Base-by-base conservation (phyloP, 176 grass and related monocot species). In the Oropetium thomaeum region DNA sequence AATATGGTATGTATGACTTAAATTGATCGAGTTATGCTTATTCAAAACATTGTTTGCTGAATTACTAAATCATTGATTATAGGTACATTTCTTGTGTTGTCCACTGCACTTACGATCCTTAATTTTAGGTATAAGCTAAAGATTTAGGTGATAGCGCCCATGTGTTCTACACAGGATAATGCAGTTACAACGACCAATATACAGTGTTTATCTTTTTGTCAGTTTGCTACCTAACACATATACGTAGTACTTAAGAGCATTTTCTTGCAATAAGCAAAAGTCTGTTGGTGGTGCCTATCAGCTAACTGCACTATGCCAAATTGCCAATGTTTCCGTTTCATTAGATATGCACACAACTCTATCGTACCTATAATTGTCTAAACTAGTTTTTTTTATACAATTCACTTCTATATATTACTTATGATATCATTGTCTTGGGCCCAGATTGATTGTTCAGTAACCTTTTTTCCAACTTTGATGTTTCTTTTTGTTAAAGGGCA, bases 241-340 rank as follows among this genome's bases (percentile, higher is more conserved):
- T 10, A 29, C 16, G 13, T 23, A 13, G 3, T 48, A 11, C n/a
- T 67, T 35, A 31, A 17, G 29, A 64, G 12, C 47, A 14, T 65
- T 45, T n/a, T 77, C 8, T 78, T 66, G 8, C 4, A 71, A 49
- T 41, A 65, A 48, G 30, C 1, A 49, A 76, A 55, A 39, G 33
- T 45, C 23, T 13, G 5, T 71, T 65, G 58, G 28, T 81, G 64
- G 70, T 70, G 71, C 22, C 10, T 64, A 63, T 67, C 78, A 81
- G 39, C 78, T 65, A 70, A 75, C 23, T 57, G 37, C 65, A 51
- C 39, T 48, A 57, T 76, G 22, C n/a, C 11, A 41, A n/a, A 59
- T 8, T 76, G 22, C n/a, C 11, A 41, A n/a, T 67, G 14, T n/a
- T 75, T 67, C 7, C 37, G 26, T 62, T 81, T 22, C 28, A 43